Evolutionary conservation across 1,284 basidiomycete genomes (phyloP), one percentile per base, ranked within the genome.

Genomic region (Pisolithus thermaeus): DNA sequence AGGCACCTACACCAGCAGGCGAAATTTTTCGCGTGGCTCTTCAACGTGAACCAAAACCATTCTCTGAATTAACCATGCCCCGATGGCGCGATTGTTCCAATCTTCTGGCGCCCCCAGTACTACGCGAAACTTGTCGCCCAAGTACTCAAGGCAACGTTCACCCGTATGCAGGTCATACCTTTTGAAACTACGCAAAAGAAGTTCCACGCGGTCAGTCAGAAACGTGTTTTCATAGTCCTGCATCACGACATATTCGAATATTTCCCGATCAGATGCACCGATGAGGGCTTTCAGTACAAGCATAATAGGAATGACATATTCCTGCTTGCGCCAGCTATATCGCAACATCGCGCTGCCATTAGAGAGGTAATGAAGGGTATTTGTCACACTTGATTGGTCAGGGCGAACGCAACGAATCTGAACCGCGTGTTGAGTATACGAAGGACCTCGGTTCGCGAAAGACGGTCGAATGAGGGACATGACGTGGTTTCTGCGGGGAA

Each of bases 291-390:
- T 99, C 60, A 99, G 80, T 61, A 99, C 80, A 56, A 99, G 84
- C 84, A 99, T 94, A 66, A 98, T 89, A 4, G 97, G 97, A 42
- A 99, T 92, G 66, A 98, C 95, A 72, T 97, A 99, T 78, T 99
- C 97, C 66, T 97, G 92, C 73, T 99, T 99, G 50, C 95, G 77
- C 93, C 92, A 98, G 64, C 86, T 93, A 74, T 99, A 99, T 20
- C 97, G 85, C 22, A 99, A 72, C 73, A 95, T 99, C 12, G 95
- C 90, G 58, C 87, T 95, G 42, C 97, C 97, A 64, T 97, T 97
- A 18, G 92, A 88, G 35, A 99, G 85, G 69, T 99, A 99, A 69
- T 99, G 97, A 37, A 99, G 81, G 16, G 91, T 93, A 71, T 99
- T 99, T 49, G 97, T 99, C 56, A 85, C 84, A 54, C 87, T 87